Percentiles rank a stretch among this genome's conserved stretches.
These are phyloP conservation scores for Aspergillus homomorphus DNA, from an alignment of 495 filamentous ascomycete species.

Conservation along the genomic window DNA sequence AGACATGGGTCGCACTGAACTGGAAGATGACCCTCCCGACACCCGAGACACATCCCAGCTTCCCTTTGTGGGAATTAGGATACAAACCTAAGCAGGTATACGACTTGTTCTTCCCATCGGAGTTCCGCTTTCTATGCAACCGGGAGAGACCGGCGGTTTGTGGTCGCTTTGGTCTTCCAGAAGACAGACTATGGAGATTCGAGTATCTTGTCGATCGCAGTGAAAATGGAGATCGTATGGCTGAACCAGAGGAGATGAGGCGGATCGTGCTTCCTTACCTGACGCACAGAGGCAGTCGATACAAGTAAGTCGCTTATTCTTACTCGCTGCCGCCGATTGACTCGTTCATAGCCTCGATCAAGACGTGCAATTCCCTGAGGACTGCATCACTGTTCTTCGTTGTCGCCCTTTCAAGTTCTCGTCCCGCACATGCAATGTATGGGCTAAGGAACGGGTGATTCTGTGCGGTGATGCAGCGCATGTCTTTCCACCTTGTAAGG, in stretches of 20 bases:
- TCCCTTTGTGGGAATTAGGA: slow-evolving; percentile 48
- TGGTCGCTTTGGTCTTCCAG: slow-evolving; percentile 44
- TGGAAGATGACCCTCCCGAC: slow-evolving; percentile 45
- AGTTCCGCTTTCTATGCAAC: slow-evolving; percentile 48
- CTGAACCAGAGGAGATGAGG: slow-evolving; percentile 18
- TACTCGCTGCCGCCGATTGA: not conserved
- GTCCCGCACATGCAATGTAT: slow-evolving; percentile 48
- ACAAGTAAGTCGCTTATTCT: slow-evolving; percentile 23
- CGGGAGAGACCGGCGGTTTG: slow-evolving; percentile 43
- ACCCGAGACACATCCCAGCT: slow-evolving; percentile 44
- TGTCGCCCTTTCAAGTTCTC: slow-evolving; percentile 50
- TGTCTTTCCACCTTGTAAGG: slow-evolving; percentile 53
- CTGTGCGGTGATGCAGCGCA: slow-evolving; percentile 54
- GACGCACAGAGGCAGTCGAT: slow-evolving; percentile 30
- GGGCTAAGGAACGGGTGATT: slow-evolving; percentile 43
- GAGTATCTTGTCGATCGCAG: slow-evolving; percentile 40
- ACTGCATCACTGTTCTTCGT: slow-evolving; percentile 48
- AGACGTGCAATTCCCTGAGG: slow-evolving; percentile 41
- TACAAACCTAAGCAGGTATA: slow-evolving; percentile 48
- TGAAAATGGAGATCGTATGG: slow-evolving; percentile 34
- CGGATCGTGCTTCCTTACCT: slow-evolving; percentile 35
- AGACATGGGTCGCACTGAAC: slow-evolving; percentile 53
- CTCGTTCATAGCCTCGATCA: slow-evolving; percentile 17
- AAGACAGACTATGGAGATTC: slow-evolving; percentile 47
- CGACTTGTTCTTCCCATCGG: slow-evolving; percentile 48